These are phyloP conservation scores for Lomentospora prolificans DNA, from an alignment of 2,329 filamentous ascomycete genomes.

Conservation along the genomic window DNA sequence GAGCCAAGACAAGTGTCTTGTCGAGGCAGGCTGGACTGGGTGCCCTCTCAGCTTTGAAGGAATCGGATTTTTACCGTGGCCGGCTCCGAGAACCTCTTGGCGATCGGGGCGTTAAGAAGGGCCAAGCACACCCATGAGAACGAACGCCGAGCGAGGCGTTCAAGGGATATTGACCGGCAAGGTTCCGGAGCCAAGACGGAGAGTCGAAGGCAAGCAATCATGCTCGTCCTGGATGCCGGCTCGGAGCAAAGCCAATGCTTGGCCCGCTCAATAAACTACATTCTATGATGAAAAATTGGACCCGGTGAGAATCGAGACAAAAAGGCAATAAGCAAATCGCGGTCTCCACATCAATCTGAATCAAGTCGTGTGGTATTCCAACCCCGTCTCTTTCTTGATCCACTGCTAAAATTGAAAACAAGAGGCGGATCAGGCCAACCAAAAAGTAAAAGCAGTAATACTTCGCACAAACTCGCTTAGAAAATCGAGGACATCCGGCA, in stretches of 20 bases:
- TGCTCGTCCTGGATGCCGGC: background rate
- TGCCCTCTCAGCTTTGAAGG: background rate
- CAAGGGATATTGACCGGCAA: background rate
- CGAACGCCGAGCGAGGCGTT: background rate
- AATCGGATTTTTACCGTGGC: background rate
- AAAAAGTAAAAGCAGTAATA: no score
- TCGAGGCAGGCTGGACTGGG: background rate
- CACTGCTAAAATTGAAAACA: no score
- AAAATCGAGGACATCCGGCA: no score
- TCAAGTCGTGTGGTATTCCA: no score
- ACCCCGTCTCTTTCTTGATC: no score
- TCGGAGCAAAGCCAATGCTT: background rate
- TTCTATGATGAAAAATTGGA: no score
- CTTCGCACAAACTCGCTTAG: no score
- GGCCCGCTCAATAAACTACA: background rate
- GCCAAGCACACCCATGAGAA: background rate
- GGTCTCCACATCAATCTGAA: no score
- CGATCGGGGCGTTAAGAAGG: background rate
- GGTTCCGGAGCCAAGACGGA: background rate
- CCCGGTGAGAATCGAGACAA: no score
- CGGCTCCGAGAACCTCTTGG: constrained; percentile 1
- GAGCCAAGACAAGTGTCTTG: background rate
- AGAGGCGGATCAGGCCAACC: no score
- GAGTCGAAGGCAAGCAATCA: background rate
- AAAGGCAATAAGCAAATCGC: no score